Percentiles rank a stretch among this genome's conserved stretches.
Evolutionary conservation across 768 basidiomycete species (phyloP).

Genomic region (Austroboletus eburneus): DNA sequence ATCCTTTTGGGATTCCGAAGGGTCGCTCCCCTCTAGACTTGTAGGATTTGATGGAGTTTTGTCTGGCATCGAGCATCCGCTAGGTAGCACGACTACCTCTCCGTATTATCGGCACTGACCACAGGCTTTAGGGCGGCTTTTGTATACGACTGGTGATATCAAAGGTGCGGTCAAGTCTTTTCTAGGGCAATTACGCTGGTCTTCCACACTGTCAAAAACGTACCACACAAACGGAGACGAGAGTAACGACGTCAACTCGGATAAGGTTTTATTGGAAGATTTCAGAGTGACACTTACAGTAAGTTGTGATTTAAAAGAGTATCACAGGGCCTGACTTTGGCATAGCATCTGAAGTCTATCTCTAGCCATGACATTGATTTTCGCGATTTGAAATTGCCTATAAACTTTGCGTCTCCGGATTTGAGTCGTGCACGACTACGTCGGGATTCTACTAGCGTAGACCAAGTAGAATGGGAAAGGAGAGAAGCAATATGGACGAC

Average conservation of each 20-base stretch:
- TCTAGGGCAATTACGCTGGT: conserved; percentile 60
- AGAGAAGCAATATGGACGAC: conserved; percentile 63
- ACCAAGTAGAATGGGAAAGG: conserved; percentile 51
- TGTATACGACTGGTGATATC: conserved; percentile 89
- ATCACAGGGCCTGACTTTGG: not conserved
- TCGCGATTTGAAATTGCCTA: conserved; percentile 54
- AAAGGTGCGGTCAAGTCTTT: conserved; percentile 75
- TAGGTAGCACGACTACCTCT: conserved; percentile 44
- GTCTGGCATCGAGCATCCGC: conserved; percentile 73
- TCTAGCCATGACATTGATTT: conserved; percentile 41
- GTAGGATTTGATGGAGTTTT: conserved; percentile 59
- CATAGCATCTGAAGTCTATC: conserved; percentile 69
- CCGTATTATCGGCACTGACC: conserved; percentile 6
- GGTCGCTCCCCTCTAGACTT: conserved; percentile 34
- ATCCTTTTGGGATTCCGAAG: conserved; percentile 78
- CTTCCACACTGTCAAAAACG: conserved; percentile 23
- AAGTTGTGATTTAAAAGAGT: conserved; percentile 16
- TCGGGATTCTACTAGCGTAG: conserved; percentile 43
- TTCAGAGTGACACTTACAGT: conserved; percentile 85
- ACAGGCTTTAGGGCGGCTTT: conserved; percentile 58
- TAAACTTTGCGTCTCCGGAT: conserved; percentile 58
- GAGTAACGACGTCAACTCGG: conserved; percentile 38
- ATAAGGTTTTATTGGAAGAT: conserved; percentile 80
- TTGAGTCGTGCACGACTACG: conserved; percentile 57
- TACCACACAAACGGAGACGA: conserved; percentile 21